phyloP scores from a whole-genome alignment of 2,329 filamentous ascomycete genomes.

The Botrytis deweyae region DNA sequence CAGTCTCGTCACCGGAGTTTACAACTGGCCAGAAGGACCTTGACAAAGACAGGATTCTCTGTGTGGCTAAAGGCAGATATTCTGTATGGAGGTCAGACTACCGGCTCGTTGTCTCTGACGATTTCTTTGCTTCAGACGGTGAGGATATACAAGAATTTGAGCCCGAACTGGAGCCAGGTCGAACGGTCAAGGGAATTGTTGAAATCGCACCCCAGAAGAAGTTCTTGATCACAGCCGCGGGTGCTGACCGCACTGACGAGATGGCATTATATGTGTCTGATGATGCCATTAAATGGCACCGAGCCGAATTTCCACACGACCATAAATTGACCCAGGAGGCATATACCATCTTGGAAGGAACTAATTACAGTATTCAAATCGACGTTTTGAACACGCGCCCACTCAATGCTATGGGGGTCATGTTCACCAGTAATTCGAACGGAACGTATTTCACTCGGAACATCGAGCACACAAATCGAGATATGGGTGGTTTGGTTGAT shows the following conservation, averaged over 20 bases:
- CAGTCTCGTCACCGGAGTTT: constrained; percentile 73
- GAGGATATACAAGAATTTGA: constrained; percentile 63
- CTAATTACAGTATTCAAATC: constrained; percentile 96
- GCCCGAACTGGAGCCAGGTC: constrained; percentile 70
- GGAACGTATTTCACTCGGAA: constrained; percentile 95
- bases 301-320: constrained; percentile 80
- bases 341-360: constrained; percentile 93
- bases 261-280: constrained; percentile 88
- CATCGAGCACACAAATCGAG: constrained; percentile 87
- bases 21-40: constrained; percentile 63
- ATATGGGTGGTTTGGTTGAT: constrained; percentile 73
- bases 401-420: constrained; percentile 72
- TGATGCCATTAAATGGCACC: constrained; percentile 83
- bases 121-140: constrained; percentile 67
- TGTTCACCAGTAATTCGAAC: constrained; percentile 96
- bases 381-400: constrained; percentile 76
- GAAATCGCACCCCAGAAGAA: constrained; percentile 83
- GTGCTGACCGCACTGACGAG: constrained; percentile 78
- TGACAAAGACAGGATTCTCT: constrained; percentile 72
- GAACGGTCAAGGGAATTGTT: constrained; percentile 75
- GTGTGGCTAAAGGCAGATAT: constrained; percentile 72
- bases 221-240: constrained; percentile 80
- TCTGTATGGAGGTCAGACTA: constrained; percentile 72
- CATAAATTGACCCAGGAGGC: constrained; percentile 80
- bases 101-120: constrained; percentile 76